Percentiles rank a stretch among this genome's conserved stretches.
Evolutionary conservation across 163 green algal genomes (phyloP).

Genomic region (Trebouxiophyceae sp.): DNA sequence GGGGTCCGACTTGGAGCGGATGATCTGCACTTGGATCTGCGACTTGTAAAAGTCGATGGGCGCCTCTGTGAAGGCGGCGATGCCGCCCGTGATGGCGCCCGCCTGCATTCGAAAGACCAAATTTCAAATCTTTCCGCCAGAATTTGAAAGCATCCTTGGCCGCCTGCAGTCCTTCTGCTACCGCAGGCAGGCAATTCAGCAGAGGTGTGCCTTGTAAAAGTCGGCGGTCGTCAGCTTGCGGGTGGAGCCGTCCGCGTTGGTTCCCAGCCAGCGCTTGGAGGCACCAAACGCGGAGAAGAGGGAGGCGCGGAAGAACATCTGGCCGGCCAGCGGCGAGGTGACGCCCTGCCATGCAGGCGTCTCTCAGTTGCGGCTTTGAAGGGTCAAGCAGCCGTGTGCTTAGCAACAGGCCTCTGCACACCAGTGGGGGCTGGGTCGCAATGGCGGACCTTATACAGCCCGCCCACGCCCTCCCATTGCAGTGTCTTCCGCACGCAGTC

Average conservation of each 20-base stretch:
- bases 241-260: constrained; percentile 62
- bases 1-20: constrained; percentile 66
- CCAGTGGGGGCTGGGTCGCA: too few species aligned
- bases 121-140: too few species aligned
- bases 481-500: constrained; percentile 88
- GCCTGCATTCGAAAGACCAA: constrained; percentile 38
- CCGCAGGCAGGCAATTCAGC: too few species aligned
- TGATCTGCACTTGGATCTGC: constrained; percentile 88
- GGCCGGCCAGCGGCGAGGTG: constrained; percentile 78
- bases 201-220: constrained; percentile 80
- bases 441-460: constrained; percentile 83
- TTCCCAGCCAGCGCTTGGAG: constrained; percentile 73
- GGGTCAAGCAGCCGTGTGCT: too few species aligned
- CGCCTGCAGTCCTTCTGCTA: too few species aligned
- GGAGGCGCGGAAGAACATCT: constrained; percentile 91
- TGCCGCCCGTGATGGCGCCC: constrained; percentile 77
- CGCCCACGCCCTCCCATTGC: constrained; percentile 76
- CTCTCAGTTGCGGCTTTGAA: too few species aligned
- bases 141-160: too few species aligned
- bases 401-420: too few species aligned
- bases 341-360: constrained; percentile 66
- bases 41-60: constrained; percentile 98
- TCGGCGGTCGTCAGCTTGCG: constrained; percentile 45
- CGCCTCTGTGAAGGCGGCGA: constrained; percentile 79
- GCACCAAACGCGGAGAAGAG: constrained; percentile 82